Base-by-base conservation (phyloP, 495 filamentous ascomycete species). In the Lasiosphaeriaceae sp. region DNA sequence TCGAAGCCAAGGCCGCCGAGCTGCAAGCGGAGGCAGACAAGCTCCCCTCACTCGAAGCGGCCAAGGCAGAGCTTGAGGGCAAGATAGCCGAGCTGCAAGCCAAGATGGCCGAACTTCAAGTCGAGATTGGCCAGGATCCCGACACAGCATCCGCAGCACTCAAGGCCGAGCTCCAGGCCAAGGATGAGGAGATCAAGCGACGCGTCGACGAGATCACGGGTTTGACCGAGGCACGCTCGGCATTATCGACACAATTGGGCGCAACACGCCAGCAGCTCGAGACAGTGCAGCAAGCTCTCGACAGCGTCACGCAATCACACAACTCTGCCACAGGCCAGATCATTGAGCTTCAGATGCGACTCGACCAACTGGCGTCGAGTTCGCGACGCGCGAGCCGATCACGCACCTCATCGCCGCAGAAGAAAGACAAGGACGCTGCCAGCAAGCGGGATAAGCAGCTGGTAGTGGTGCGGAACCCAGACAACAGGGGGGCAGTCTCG, bases 1-100 rank as follows among this genome's bases (percentile, higher is more conserved):
- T 71, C 12, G 69, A 72, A 50, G 49, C 64, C 6, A 63, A 66
- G 54, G 34, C 66, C 22, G 54, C 66, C 34, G 62, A 61, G n/a
- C 61, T 71, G 19, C 67, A 72, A 41, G 64, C 60, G 22, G 73
- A 74, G 39, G 65, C 72, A 21, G 68, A 70, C 54, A 71, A 69
- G 45, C 60, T 70, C 8, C 52, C 65, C 12, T 21, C 57, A 9
- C 66, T 77, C 22, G 55, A 58, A 26, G 60, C 62, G 31, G 65
- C 67, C 47, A 78, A 71, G 52, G 52, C 66, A 1, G 39, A 52
- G 16, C 65, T 72, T 34, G 55, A 66, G 50, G 57, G 41, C 52
- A 54, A 54, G 50, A 48, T 65, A 11, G 34, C 50, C 11, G 58
- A 62, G 23, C 62, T 72, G 1, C 62, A 67, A 46, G 60, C 17